phyloP scores from a whole-genome alignment of 139 green algal genomes.

The Limnomonas spitsbergensis region DNA sequence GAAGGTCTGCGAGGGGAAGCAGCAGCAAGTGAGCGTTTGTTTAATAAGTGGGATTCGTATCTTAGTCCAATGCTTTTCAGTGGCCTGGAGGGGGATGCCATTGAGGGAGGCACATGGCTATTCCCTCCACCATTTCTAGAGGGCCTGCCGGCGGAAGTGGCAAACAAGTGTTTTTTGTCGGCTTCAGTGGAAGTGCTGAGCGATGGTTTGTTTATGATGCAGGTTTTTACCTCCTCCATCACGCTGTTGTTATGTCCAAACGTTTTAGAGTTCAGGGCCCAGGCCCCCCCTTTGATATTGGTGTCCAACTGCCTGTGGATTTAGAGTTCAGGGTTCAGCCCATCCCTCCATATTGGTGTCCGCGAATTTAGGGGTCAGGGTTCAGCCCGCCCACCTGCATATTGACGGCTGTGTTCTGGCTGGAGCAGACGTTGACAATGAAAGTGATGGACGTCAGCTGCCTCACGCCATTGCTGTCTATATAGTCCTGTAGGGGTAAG shows the following conservation, averaged over 20 bases:
- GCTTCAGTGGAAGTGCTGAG: too few relatives aligned
- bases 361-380: too few relatives aligned
- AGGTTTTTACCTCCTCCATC: too few relatives aligned
- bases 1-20: background rate
- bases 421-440: constrained; percentile 14
- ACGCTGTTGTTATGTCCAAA: too few relatives aligned
- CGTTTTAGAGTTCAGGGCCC: too few relatives aligned
- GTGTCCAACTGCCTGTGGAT: too few relatives aligned
- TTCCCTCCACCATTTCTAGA: too few relatives aligned
- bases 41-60: background rate
- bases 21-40: background rate
- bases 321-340: too few relatives aligned
- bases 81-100: background rate
- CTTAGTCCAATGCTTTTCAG: background rate
- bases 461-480: background rate
- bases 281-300: too few relatives aligned
- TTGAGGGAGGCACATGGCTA: background rate
- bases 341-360: too few relatives aligned
- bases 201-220: too few relatives aligned
- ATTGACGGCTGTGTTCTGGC: background rate
- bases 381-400: too few relatives aligned
- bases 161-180: background rate
- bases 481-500: constrained; percentile 2
- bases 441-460: constrained; percentile 12
- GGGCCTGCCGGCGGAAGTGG: background rate